Percentiles rank a stretch among this genome's conserved stretches.
These are phyloP conservation scores for Zymoseptoria passerinii DNA, from an alignment of 2,329 filamentous ascomycete species.

Conservation along the genomic window DNA sequence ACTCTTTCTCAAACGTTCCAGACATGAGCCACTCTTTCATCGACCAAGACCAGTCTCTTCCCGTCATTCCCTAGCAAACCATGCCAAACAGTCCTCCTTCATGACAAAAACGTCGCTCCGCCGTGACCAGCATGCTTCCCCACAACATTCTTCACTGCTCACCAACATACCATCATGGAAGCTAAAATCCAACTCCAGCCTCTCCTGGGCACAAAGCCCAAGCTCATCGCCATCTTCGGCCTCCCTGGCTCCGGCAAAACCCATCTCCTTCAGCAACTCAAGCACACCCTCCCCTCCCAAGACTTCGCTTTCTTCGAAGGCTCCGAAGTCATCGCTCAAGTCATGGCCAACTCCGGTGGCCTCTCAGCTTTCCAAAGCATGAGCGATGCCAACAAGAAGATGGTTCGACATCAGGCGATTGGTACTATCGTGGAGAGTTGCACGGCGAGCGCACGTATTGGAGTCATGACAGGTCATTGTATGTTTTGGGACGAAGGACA, in stretches of 20 bases:
- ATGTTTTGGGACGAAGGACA: conserved; percentile 43
- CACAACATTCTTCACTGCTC: not conserved
- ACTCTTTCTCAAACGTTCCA: not conserved
- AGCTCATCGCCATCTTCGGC: conserved; percentile 49
- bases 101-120: not conserved
- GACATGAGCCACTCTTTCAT: not conserved
- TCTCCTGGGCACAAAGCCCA: conserved; percentile 4
- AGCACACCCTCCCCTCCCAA: conserved; percentile 24
- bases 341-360: conserved; percentile 36
- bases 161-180: not conserved
- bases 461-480: conserved; percentile 48
- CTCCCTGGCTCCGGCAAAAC: conserved; percentile 49
- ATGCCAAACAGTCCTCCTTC: not conserved
- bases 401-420: conserved; percentile 41
- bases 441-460: conserved; percentile 27
- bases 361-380: conserved; percentile 42
- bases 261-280: conserved; percentile 36
- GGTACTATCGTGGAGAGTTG: conserved; percentile 35
- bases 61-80: not conserved
- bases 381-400: conserved; percentile 29
- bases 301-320: conserved; percentile 47
- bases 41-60: not conserved
- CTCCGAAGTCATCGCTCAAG: conserved; percentile 38
- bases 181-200: not conserved
- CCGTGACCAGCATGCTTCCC: not conserved